phyloP scores from a whole-genome alignment of 2,329 filamentous ascomycete species.

The Alternaria sp. region DNA sequence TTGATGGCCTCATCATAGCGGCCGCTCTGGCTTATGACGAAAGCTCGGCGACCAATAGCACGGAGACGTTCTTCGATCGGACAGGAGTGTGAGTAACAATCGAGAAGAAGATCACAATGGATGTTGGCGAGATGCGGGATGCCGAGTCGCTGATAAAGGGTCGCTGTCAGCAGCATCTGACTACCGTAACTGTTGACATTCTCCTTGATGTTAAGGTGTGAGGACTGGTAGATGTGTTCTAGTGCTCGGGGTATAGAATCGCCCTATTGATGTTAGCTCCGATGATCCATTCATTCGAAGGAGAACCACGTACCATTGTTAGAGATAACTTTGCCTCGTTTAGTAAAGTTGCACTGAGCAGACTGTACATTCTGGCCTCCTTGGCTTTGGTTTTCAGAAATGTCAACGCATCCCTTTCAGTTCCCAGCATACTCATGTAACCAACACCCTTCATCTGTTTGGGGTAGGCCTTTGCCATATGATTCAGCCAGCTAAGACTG shows the following conservation, averaged over 20 bases:
- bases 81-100: slow-evolving; percentile 71
- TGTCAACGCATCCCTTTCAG: slow-evolving; percentile 79
- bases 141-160: slow-evolving; percentile 79
- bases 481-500: slow-evolving; percentile 93
- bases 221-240: slow-evolving; percentile 82
- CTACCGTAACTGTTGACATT: slow-evolving; percentile 78
- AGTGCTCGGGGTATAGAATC: slow-evolving; percentile 68
- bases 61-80: slow-evolving; percentile 82
- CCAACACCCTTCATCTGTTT: slow-evolving; percentile 74
- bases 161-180: slow-evolving; percentile 74
- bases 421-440: slow-evolving; percentile 76
- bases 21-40: slow-evolving; percentile 71
- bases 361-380: slow-evolving; percentile 83
- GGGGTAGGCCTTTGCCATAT: slow-evolving; percentile 88
- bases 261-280: slow-evolving; percentile 53
- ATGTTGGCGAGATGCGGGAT: slow-evolving; percentile 65
- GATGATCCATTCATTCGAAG: not conserved
- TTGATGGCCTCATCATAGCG: slow-evolving; percentile 73
- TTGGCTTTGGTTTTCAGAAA: slow-evolving; percentile 88
- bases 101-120: slow-evolving; percentile 76
- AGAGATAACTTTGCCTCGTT: slow-evolving; percentile 85
- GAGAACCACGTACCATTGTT: slow-evolving; percentile 67
- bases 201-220: slow-evolving; percentile 80
- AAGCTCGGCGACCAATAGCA: slow-evolving; percentile 74
- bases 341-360: slow-evolving; percentile 83